Conservation (phyloP, 2,329 filamentous ascomycete species). For the Beauveria varroae region DNA sequence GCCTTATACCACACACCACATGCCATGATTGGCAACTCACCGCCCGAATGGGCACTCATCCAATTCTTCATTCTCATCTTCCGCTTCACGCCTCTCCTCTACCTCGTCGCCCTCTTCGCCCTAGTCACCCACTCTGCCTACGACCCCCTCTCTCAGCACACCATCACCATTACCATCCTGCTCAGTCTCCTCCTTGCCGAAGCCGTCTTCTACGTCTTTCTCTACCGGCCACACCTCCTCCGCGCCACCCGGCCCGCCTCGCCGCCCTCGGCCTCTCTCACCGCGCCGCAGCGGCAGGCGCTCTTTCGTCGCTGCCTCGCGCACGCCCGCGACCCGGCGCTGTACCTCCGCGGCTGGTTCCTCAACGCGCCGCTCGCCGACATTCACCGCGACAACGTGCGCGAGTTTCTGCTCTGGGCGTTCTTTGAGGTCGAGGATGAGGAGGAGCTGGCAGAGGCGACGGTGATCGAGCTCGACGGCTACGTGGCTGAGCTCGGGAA, state of each 20-base stretch:
- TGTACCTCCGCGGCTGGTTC: constrained; percentile 59
- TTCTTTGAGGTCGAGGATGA: constrained; percentile 46
- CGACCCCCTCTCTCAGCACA: constrained; percentile 8
- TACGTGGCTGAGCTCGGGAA: constrained; percentile 47
- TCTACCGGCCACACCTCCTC: constrained; percentile 35
- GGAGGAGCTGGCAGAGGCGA: constrained; percentile 15
- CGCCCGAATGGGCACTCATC: constrained; percentile 36
- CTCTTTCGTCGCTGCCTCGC: constrained; percentile 51
- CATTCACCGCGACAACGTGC: constrained; percentile 59
- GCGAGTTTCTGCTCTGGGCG: constrained; percentile 61
- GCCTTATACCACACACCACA: not conserved
- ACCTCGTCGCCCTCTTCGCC: constrained; percentile 23
- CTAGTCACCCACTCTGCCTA: constrained; percentile 16
- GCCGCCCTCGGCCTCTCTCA: constrained; percentile 17
- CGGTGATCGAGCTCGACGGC: constrained; percentile 34
- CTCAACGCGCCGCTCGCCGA: constrained; percentile 48
- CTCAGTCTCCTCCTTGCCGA: constrained; percentile 31
- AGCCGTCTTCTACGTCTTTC: constrained; percentile 30
- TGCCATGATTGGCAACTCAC: constrained; percentile 31
- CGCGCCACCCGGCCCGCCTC: constrained; percentile 35
- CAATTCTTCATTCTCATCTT: constrained; percentile 36
- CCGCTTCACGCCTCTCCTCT: constrained; percentile 36
- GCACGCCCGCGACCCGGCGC: constrained; percentile 46
- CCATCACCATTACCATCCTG: constrained; percentile 15
- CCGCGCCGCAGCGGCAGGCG: constrained; percentile 38